Evolutionary conservation across 2,329 filamentous ascomycete genomes (phyloP).

Genomic region (Ophiocordyceps camponoti-floridani): DNA sequence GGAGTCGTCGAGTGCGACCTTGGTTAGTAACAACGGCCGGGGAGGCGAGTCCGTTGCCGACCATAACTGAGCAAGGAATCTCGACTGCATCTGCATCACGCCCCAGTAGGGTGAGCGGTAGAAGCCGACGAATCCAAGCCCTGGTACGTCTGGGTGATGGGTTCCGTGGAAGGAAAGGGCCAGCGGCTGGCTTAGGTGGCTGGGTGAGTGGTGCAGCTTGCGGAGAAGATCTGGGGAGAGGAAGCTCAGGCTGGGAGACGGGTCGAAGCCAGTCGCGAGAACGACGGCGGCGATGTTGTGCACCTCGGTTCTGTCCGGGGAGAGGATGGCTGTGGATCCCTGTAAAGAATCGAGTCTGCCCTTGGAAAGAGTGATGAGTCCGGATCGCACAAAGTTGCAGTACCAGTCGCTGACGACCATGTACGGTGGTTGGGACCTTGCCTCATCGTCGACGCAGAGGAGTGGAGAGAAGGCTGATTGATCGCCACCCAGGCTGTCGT

Average conservation of each 20-base stretch:
- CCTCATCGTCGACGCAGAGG: slow-evolving; percentile 18
- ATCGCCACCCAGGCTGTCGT: slow-evolving; percentile 29
- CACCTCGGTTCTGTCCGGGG: slow-evolving; percentile 16
- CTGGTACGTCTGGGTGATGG: slow-evolving; percentile 39
- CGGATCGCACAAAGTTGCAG: slow-evolving; percentile 52
- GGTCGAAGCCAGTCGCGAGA: slow-evolving; percentile 59
- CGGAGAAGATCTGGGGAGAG: slow-evolving; percentile 37
- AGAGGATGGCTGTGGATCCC: slow-evolving; percentile 17
- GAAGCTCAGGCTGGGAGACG: slow-evolving; percentile 44
- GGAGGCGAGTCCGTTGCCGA: slow-evolving; percentile 8
- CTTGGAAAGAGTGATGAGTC: slow-evolving; percentile 31
- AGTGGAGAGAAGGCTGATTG: slow-evolving; percentile 31
- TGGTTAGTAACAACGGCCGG: slow-evolving; percentile 17
- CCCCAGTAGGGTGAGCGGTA: slow-evolving; percentile 78
- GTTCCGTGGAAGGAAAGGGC: slow-evolving; percentile 52
- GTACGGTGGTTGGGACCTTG: slow-evolving; percentile 37
- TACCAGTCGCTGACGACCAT: slow-evolving; percentile 58
- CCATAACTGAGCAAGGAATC: slow-evolving; percentile 48
- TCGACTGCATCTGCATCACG: slow-evolving; percentile 73
- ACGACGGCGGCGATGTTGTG: slow-evolving; percentile 47
- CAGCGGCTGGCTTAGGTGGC: slow-evolving; percentile 38
- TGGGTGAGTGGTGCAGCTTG: slow-evolving; percentile 36
- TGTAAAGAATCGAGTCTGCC: slow-evolving; percentile 24
- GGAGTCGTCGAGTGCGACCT: slow-evolving; percentile 24
- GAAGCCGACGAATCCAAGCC: slow-evolving; percentile 64